Evolutionary conservation across 345 rosid species (phyloP).

Genomic region (Populus nigra): DNA sequence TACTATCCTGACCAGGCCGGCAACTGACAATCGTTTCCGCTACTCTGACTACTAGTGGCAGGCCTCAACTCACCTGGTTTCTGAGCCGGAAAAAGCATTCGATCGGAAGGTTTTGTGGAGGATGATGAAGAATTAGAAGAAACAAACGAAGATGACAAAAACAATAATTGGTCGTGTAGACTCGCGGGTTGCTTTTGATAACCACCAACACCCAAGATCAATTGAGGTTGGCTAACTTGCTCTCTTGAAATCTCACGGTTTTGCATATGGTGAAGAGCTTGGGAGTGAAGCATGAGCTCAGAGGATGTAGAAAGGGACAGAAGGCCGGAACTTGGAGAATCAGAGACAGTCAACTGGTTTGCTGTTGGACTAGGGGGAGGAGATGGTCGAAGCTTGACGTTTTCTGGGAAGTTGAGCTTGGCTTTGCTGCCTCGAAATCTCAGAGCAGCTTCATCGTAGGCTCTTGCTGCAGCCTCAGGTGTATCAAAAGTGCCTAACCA

Average conservation of each 20-base stretch:
- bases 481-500: slow-evolving; percentile 93
- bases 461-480: slow-evolving; percentile 83
- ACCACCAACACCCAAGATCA: slow-evolving; percentile 16
- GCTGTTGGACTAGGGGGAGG: slow-evolving; percentile 24
- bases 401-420: slow-evolving; percentile 96
- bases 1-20: slow-evolving; percentile 22
- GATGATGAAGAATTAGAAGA: slow-evolving; percentile 17
- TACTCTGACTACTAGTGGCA: background rate
- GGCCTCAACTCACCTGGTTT: slow-evolving; percentile 10
- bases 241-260: slow-evolving; percentile 13
- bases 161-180: slow-evolving; percentile 41
- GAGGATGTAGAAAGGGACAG: slow-evolving; percentile 33
- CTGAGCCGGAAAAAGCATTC: slow-evolving; percentile 12
- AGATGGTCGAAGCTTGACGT: slow-evolving; percentile 56
- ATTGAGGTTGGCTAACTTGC: slow-evolving; percentile 6
- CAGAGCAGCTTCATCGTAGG: slow-evolving; percentile 86
- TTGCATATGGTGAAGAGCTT: background rate
- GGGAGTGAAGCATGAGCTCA: slow-evolving; percentile 26
- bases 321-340: slow-evolving; percentile 30
- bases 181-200: slow-evolving; percentile 21
- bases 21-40: background rate
- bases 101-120: slow-evolving; percentile 19
- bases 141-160: slow-evolving; percentile 36
- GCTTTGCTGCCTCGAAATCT: slow-evolving; percentile 87
- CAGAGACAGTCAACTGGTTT: slow-evolving; percentile 33